Conservation (phyloP, 495 filamentous ascomycete genomes). For the Neurospora discreta region DNA sequence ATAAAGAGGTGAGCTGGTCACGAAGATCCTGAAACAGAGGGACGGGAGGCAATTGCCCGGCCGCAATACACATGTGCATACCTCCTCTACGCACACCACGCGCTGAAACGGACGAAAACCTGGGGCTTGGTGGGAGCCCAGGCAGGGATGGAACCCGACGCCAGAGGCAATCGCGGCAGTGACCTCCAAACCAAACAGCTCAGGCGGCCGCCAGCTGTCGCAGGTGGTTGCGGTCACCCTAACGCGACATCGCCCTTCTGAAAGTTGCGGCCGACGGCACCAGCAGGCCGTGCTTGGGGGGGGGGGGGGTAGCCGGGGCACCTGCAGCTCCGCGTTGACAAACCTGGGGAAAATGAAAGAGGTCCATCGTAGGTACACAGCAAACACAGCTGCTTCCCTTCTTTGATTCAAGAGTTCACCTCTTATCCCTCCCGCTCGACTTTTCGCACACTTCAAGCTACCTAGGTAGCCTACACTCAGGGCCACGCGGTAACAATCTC, state of each 20-base stretch:
- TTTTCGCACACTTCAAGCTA: too few relatives aligned
- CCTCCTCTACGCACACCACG: too few relatives aligned
- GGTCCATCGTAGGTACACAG: background rate
- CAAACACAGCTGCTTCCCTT: background rate
- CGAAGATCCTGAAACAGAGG: background rate
- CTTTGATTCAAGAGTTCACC: background rate
- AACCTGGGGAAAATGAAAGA: background rate
- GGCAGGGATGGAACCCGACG: background rate
- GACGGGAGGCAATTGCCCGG: background rate
- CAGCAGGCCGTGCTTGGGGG: too few relatives aligned
- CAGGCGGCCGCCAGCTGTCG: background rate
- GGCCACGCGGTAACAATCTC: background rate
- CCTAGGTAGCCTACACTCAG: too few relatives aligned
- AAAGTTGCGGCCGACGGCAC: background rate
- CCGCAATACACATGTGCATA: too few relatives aligned
- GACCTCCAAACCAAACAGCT: background rate
- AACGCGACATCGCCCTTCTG: background rate
- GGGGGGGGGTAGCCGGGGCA: too few relatives aligned
- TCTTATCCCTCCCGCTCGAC: background rate
- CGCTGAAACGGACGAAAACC: background rate
- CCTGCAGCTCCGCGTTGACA: background rate
- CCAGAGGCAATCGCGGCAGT: background rate
- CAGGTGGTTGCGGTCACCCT: background rate
- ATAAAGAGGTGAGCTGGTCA: background rate
- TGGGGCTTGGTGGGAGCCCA: background rate